These are phyloP conservation scores for Orbilia blumenaviensis DNA, from an alignment of 2,329 filamentous ascomycete genomes.

Conservation along the genomic window DNA sequence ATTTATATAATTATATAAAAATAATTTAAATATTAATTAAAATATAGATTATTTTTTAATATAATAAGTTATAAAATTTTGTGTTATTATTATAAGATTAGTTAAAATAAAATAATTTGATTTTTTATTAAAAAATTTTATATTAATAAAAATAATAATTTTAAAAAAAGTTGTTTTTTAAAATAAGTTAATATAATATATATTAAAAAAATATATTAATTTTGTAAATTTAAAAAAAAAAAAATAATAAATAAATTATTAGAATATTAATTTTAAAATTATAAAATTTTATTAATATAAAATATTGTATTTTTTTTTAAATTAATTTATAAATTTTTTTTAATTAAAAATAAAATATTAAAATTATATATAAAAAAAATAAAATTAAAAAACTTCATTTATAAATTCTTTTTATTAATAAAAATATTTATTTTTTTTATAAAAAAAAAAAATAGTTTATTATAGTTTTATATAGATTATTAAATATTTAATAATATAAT, in stretches of 20 bases:
- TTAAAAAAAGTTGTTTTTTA: no score
- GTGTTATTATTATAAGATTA: no score
- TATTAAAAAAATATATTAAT: neutral
- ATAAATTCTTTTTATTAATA: no score
- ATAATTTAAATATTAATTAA: no score
- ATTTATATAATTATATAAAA: no score
- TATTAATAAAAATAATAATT: neutral
- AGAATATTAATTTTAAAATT: constrained; percentile 19
- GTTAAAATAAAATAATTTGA: no score
- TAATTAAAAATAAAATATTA: no score
- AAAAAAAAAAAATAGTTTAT: constrained; percentile 13
- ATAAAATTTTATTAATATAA: neutral
- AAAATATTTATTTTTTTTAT: constrained; percentile 1
- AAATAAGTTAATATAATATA: constrained; percentile 6
- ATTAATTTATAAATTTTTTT: constrained; percentile 1
- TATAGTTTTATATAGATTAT: neutral
- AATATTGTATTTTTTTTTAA: neutral
- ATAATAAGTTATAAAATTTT: no score
- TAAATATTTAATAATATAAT: constrained; percentile 30
- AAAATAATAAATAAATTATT: constrained; percentile 10
- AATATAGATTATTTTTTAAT: no score
- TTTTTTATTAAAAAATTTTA: neutral
- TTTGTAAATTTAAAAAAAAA: neutral
- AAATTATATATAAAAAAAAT: neutral
- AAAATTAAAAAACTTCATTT: neutral